Conservation (phyloP, 140 eudicot species). For the Flaveria floridana region DNA sequence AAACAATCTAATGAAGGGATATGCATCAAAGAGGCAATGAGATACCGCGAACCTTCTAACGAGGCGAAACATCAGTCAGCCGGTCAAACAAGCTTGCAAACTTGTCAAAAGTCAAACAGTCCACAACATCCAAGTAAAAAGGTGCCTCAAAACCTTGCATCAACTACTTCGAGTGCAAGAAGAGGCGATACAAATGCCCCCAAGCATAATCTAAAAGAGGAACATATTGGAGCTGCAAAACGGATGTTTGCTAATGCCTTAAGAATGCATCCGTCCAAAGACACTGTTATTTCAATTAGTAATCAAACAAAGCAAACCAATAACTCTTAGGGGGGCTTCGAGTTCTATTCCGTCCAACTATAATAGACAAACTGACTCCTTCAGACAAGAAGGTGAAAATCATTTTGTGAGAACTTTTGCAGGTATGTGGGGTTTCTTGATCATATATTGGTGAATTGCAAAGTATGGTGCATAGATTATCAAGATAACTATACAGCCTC, state of each 20-base stretch:
- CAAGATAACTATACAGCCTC: neutral
- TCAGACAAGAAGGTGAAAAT: slow-evolving; percentile 15
- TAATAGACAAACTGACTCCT: neutral
- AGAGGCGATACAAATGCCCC: slow-evolving; percentile 25
- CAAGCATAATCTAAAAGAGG: slow-evolving; percentile 41
- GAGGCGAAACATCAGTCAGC: slow-evolving; percentile 30
- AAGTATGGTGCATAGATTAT: slow-evolving; percentile 10
- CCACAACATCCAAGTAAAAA: slow-evolving; percentile 20
- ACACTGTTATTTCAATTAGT: slow-evolving; percentile 29
- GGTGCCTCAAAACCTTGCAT: slow-evolving; percentile 20
- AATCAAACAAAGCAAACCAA: slow-evolving; percentile 34
- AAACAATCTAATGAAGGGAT: slow-evolving; percentile 34
- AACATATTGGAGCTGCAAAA: slow-evolving; percentile 87
- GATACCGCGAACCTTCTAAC: slow-evolving; percentile 5
- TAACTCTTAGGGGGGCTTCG: slow-evolving; percentile 16
- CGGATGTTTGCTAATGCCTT: slow-evolving; percentile 86
- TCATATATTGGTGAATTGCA: slow-evolving; percentile 8
- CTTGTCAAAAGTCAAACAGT: slow-evolving; percentile 29
- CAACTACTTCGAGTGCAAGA: slow-evolving; percentile 25
- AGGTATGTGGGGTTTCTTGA: neutral
- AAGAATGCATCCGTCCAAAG: slow-evolving; percentile 53
- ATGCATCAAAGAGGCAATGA: slow-evolving; percentile 12
- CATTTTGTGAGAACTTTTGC: neutral
- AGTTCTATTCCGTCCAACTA: neutral
- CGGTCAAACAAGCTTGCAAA: slow-evolving; percentile 27